Base-by-base conservation (phyloP, 2,329 filamentous ascomycete species). In the Biscogniauxia sp. region DNA sequence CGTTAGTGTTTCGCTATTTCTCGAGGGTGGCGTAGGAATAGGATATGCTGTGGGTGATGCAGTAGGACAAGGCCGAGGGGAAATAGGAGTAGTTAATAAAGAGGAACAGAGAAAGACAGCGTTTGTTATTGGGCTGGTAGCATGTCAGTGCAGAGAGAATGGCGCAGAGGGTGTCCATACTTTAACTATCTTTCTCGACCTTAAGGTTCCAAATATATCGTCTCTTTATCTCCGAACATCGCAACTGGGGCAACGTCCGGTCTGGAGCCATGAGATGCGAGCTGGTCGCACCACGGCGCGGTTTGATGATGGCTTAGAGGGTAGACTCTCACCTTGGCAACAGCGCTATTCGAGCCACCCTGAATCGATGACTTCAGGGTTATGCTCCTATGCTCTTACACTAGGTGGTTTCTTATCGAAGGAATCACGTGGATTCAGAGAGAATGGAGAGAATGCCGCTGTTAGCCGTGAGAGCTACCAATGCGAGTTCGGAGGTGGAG, bases 401-500 rank as follows among this genome's bases (percentile, higher is more conserved):
- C n/a, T n/a, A n/a, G n/a, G n/a, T n/a, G n/a, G 20, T 63, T 56
- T 65, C 70, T 73, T 72, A 72, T 73, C 68, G 58, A 60, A 55
- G 56, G 37, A 57, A 66, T 73, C 71, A 73, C 70, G 72, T 73
- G 72, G 68, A 58, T 49, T 56, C 55, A 56, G 60, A 56, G 53
- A 53, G 59, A 71, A 69, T 68, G 72, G 60, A 56, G 53, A 53
- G 59, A 71, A 69, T 68, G 72, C 72, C 72, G 72, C 63, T 61
- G 59, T 62, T 74, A 74, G 60, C 72, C 72, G 72, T 64, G 8
- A 52, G 60, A 53, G 52, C 41, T 57, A 60, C 54, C 56, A 50
- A 45, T 15, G 37, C 37, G 37, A 45, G 13, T 45, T 45, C 37
- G 37, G 37, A 45, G 32, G 37, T n/a, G 23, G 23, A 19, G 17